Evolutionary conservation across 2,329 filamentous ascomycete genomes (phyloP).

Genomic region (Neofusicoccum umdonicola): DNA sequence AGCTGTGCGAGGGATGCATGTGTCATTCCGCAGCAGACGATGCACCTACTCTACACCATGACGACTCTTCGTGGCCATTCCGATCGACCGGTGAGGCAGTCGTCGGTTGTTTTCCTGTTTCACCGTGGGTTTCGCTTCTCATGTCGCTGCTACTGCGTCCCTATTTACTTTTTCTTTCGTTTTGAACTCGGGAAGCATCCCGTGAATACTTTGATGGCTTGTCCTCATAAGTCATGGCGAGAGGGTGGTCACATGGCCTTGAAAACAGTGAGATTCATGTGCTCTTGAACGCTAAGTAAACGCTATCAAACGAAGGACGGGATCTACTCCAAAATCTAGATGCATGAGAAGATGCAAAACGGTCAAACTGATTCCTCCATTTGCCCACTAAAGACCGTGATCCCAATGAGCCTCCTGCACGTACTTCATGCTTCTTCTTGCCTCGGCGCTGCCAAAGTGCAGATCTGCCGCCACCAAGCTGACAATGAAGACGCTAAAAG

Average conservation of each 20-base stretch:
- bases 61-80: background rate
- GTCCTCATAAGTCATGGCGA: background rate
- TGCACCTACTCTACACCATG: background rate
- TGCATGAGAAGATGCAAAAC: background rate
- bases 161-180: background rate
- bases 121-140: background rate
- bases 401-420: background rate
- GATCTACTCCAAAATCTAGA: background rate
- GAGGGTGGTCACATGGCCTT: background rate
- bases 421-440: conserved; percentile 6
- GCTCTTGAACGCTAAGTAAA: background rate
- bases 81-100: background rate
- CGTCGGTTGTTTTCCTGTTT: background rate
- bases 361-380: background rate
- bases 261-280: background rate
- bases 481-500: conserved; percentile 17
- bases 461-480: conserved; percentile 13
- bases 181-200: background rate
- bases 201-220: background rate
- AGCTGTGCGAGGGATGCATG: conserved; percentile 2
- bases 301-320: background rate
- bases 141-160: background rate
- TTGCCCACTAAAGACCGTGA: background rate
- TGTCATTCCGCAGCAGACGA: conserved; percentile 3
- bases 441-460: conserved; percentile 14